Evolutionary conservation across 495 filamentous ascomycete genomes (phyloP).

Genomic region (Pseudevernia furfuracea): DNA sequence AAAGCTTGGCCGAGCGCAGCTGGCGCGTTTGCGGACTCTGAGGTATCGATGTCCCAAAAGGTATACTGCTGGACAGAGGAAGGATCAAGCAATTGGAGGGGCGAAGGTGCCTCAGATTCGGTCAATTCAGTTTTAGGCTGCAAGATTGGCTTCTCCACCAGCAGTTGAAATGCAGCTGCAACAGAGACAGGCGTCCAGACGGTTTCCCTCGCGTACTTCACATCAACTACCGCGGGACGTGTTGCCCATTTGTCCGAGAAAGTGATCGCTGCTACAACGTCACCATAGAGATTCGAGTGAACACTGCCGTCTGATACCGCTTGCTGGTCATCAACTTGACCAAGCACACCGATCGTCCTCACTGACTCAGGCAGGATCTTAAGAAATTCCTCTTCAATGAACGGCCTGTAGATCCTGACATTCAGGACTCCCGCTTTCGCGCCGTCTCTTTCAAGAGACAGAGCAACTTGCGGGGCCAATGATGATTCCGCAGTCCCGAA

Average conservation of each 20-base stretch:
- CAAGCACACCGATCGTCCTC: constrained; percentile 60
- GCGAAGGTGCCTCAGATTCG: constrained; percentile 30
- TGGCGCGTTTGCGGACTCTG: constrained; percentile 55
- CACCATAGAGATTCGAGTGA: constrained; percentile 77
- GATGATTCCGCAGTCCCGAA: constrained; percentile 89
- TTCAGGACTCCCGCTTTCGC: constrained; percentile 77
- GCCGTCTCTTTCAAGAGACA: constrained; percentile 60
- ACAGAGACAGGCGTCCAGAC: constrained; percentile 75
- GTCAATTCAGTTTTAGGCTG: constrained; percentile 34
- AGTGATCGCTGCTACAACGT: constrained; percentile 75
- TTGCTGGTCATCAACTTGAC: constrained; percentile 51
- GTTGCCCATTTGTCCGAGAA: constrained; percentile 61
- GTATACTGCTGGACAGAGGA: constrained; percentile 65
- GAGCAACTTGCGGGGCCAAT: constrained; percentile 72
- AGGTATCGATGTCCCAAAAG: constrained; percentile 89
- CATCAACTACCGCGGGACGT: constrained; percentile 58
- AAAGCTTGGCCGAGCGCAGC: constrained; percentile 62
- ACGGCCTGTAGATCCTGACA: constrained; percentile 88
- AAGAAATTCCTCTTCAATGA: constrained; percentile 88
- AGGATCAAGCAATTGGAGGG: constrained; percentile 43
- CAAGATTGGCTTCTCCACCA: constrained; percentile 48
- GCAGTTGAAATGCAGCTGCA: constrained; percentile 57
- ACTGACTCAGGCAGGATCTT: constrained; percentile 66
- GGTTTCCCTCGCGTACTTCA: constrained; percentile 81
- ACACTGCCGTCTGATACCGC: constrained; percentile 58